A percentile compares a stretch with the other conserved stretches of the same genome.
Conservation (phyloP, 768 basidiomycete species). For the Dentipellis sp. region DNA sequence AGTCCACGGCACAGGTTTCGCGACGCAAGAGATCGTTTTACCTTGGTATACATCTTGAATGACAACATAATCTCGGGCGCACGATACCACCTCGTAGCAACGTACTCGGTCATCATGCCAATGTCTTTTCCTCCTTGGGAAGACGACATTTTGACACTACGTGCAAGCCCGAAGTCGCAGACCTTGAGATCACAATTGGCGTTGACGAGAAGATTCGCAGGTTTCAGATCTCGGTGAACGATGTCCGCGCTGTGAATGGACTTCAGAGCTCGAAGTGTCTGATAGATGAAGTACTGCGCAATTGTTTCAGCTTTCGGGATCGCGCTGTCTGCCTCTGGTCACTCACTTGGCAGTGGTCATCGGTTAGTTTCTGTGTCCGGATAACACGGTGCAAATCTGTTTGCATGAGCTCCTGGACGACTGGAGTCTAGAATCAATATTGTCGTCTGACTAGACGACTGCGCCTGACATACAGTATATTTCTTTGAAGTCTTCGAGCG, state of each 20-base stretch:
- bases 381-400: constrained; percentile 89
- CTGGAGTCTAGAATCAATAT: constrained; percentile 22
- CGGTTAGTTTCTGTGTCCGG: constrained; percentile 80
- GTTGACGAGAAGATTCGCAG: constrained; percentile 82
- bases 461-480: constrained; percentile 55
- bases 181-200: constrained; percentile 87
- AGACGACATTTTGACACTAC: constrained; percentile 48
- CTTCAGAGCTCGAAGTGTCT: constrained; percentile 80
- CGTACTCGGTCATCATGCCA: constrained; percentile 75
- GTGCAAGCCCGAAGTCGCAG: constrained; percentile 81
- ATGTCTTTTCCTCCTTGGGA: constrained; percentile 48
- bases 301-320: background rate
- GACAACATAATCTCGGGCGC: constrained; percentile 94
- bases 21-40: constrained; percentile 14
- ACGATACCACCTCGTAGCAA: constrained; percentile 89
- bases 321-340: background rate
- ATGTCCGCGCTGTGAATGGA: constrained; percentile 85
- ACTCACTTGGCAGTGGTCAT: constrained; percentile 77
- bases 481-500: constrained; percentile 72
- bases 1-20: background rate
- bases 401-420: constrained; percentile 85
- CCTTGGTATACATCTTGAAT: constrained; percentile 84
- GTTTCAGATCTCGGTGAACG: constrained; percentile 72
- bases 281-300: constrained; percentile 70
- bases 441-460: too few species aligned